Evolutionary conservation across 768 basidiomycete species (phyloP).

Genomic region (Amanita subjunquillea): DNA sequence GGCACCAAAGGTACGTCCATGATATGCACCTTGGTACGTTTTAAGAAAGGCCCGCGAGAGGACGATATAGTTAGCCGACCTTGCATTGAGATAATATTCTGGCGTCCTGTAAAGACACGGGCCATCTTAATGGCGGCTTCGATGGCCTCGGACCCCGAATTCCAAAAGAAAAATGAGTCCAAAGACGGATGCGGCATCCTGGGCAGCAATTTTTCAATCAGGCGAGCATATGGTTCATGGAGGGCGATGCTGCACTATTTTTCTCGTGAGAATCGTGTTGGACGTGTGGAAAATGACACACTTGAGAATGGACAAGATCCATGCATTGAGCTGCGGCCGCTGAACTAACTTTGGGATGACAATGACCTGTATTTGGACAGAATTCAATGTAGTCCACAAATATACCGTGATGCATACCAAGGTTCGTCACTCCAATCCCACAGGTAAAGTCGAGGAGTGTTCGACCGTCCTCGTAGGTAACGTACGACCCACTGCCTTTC

Average conservation of each 20-base stretch:
- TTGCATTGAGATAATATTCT: slow-evolving; percentile 90
- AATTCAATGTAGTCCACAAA: neutral
- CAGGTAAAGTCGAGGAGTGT: slow-evolving; percentile 77
- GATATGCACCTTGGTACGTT: slow-evolving; percentile 52
- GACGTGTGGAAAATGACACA: slow-evolving; percentile 17
- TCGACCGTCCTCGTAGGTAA: slow-evolving; percentile 62
- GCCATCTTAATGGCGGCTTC: slow-evolving; percentile 89
- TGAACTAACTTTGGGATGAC: slow-evolving; percentile 76
- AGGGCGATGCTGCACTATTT: slow-evolving; percentile 80
- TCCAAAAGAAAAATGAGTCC: slow-evolving; percentile 97
- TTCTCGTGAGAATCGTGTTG: neutral
- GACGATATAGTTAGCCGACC: slow-evolving; percentile 22
- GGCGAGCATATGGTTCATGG: slow-evolving; percentile 76
- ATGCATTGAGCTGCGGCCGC: slow-evolving; percentile 87
- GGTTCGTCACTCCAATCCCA: slow-evolving; percentile 81
- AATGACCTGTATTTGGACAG: slow-evolving; percentile 49
- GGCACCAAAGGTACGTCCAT: slow-evolving; percentile 88
- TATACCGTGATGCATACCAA: slow-evolving; percentile 37
- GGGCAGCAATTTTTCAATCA: slow-evolving; percentile 78
- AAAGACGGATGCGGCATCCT: slow-evolving; percentile 87
- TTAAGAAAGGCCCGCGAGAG: neutral
- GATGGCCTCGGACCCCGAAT: slow-evolving; percentile 89
- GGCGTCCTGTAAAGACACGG: slow-evolving; percentile 62
- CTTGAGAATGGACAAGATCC: slow-evolving; percentile 71
- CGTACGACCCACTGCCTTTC: slow-evolving; percentile 65